Base-by-base conservation (phyloP, 2,329 filamentous ascomycete species). In the Knufia petricola region DNA sequence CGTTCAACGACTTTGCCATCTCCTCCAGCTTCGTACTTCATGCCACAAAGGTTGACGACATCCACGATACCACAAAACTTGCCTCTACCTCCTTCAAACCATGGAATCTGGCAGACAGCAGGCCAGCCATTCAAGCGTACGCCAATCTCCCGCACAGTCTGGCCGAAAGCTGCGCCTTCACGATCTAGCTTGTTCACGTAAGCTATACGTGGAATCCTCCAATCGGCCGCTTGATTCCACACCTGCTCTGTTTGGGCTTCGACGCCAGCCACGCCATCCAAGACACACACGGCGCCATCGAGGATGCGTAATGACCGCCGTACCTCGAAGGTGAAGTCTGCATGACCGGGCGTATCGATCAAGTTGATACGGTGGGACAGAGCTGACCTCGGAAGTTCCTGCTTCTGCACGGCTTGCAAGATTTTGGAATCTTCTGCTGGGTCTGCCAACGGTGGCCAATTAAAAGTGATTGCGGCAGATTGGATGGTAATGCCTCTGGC, bases 211-310 rank as follows among this genome's bases (percentile, higher is more conserved):
- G 92, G 92, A 34, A 96, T 94, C 19, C 74, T 75, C 63, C 94
- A 94, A 39, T 82, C 80, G 46, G 85, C 86, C 4, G 92, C 89
- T 54, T 95, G 92, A 12, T 78, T 76, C 92, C 92, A 98, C 2
- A 98, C 92, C 59, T 94, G 84, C 64, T 98, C 92, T 0, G 92
- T 96, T 63, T 96, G 92, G 1, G 92, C 90, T 66, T 98, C 92
- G 19, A 98, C 92, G 1, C 88, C 88, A 52, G 90, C 88, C 31
- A 95, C 88, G 0, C 86, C 88, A 63, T 95, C 88, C 6, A 95
- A 79, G 59, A 95, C 89, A 60, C 87, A 94, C n/a, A 95, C 82
- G 1, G 87, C 87, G 3, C 88, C 88, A 61, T 95, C 88, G 0
- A 95, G 75, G 28, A 95, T 84, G 17, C 87, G 82, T 4, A 96